These are phyloP conservation scores for Prunus mume DNA, from an alignment of 306 rosid species.

Conservation along the genomic window DNA sequence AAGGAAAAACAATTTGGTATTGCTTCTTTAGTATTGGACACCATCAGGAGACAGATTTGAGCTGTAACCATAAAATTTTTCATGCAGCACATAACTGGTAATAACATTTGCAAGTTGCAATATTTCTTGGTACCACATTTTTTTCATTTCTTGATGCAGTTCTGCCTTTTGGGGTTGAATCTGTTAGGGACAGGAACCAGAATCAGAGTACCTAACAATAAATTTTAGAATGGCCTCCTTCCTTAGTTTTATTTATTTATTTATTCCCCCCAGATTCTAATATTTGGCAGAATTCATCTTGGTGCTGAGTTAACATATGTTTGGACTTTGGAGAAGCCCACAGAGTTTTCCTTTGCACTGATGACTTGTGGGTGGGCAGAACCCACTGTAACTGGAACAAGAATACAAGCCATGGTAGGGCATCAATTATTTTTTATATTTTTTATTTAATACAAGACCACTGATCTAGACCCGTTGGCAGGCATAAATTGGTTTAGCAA, in stretches of 20 bases:
- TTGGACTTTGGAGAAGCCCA: not conserved
- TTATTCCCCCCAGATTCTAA: not conserved
- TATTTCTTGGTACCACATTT: conserved; percentile 54
- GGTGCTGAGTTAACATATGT: not conserved
- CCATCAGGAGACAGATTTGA: too few relatives aligned
- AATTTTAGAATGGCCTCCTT: too few relatives aligned
- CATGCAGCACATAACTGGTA: conserved; percentile 38
- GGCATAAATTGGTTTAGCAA: too few relatives aligned
- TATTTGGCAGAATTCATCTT: not conserved
- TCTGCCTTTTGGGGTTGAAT: conserved; percentile 94
- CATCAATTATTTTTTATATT: too few relatives aligned
- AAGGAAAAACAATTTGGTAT: not conserved
- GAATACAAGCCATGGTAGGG: not conserved
- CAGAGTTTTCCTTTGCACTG: not conserved
- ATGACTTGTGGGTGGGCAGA: not conserved
- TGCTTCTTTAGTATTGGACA: not conserved
- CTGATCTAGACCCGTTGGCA: too few relatives aligned
- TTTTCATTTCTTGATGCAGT: conserved; percentile 62
- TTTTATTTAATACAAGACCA: too few relatives aligned
- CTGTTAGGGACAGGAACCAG: conserved; percentile 31
- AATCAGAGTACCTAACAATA: not conserved
- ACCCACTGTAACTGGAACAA: not conserved
- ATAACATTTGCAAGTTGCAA: conserved; percentile 34
- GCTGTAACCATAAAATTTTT: too few relatives aligned
- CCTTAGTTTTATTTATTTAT: too few relatives aligned